A percentile compares a stretch with the other conserved stretches of the same genome.
Evolutionary conservation across 2,329 filamentous ascomycete species (phyloP).

Genomic region (Capronia americana): DNA sequence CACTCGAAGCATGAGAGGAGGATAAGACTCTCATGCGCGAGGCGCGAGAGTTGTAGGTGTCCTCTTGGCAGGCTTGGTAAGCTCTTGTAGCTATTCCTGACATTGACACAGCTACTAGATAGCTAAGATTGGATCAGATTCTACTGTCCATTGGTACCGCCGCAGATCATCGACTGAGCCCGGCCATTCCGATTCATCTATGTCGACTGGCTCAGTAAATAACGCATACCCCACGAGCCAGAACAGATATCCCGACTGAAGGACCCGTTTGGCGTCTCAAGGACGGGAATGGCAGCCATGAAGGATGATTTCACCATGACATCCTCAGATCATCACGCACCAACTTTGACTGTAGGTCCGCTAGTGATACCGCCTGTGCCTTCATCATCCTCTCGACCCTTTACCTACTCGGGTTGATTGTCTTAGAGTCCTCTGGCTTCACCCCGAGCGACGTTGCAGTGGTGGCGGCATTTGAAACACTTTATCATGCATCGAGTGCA

Average conservation of each 20-base stretch:
- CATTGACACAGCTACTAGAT: conserved; percentile 20
- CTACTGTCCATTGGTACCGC: conserved; percentile 18
- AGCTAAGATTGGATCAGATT: conserved; percentile 24
- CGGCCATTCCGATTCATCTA: conserved; percentile 16
- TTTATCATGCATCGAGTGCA: conserved; percentile 8
- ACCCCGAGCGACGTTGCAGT: conserved; percentile 9
- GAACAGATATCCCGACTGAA: conserved; percentile 17
- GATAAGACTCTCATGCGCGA: too few relatives aligned
- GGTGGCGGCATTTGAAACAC: conserved; percentile 13
- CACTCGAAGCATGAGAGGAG: too few relatives aligned
- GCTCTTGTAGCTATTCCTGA: too few relatives aligned
- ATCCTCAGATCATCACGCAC: conserved; percentile 14
- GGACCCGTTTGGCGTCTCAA: conserved; percentile 16
- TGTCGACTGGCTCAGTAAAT: conserved; percentile 17
- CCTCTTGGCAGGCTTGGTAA: too few relatives aligned
- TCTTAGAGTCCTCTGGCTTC: conserved; percentile 6
- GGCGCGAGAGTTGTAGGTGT: too few relatives aligned
- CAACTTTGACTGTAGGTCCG: conserved; percentile 5
- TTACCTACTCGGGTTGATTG: too few relatives aligned
- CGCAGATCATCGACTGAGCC: conserved; percentile 20
- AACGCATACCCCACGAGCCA: conserved; percentile 8
- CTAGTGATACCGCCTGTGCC: conserved; percentile 5
- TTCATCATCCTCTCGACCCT: not conserved
- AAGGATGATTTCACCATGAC: conserved; percentile 9
- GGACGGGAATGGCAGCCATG: not conserved